These are phyloP conservation scores for Blechomonas ayalai DNA, from an alignment of 208 protist genomes.

Conservation along the genomic window DNA sequence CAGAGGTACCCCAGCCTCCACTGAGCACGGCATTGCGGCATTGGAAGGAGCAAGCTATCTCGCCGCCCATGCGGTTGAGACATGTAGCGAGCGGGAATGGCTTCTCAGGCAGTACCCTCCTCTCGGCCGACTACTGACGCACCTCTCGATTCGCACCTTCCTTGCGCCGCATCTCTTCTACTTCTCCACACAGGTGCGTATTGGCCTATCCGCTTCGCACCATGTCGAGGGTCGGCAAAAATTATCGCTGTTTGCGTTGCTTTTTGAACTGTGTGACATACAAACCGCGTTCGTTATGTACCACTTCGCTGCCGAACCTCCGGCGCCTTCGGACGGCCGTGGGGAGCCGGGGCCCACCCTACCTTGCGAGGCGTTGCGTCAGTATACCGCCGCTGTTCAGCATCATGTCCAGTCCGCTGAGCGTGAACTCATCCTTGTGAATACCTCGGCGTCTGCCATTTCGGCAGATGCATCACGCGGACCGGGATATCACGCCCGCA, in stretches of 20 bases:
- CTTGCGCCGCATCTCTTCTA: conserved; percentile 52
- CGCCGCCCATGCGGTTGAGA: background rate
- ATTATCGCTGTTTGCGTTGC: conserved; percentile 26
- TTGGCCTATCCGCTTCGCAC: conserved; percentile 36
- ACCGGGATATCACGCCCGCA: background rate
- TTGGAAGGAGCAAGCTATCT: background rate
- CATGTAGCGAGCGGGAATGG: conserved; percentile 37
- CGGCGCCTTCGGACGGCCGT: conserved; percentile 3
- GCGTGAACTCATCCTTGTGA: conserved; percentile 18
- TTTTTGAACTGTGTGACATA: conserved; percentile 25
- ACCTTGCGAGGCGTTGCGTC: conserved; percentile 15
- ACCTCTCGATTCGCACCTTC: conserved; percentile 19
- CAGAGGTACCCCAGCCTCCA: too few species aligned
- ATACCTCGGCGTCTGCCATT: too few species aligned
- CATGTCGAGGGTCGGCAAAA: conserved; percentile 35
- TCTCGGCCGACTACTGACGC: conserved; percentile 45
- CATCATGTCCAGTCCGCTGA: conserved; percentile 26
- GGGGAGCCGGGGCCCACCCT: conserved; percentile 4
- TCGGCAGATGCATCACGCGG: too few species aligned
- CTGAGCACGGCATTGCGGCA: too few species aligned
- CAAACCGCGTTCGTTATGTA: conserved; percentile 39
- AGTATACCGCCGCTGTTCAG: conserved; percentile 35
- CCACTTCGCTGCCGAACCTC: conserved; percentile 28
- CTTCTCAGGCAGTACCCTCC: conserved; percentile 42
- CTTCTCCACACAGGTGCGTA: conserved; percentile 34